These are phyloP conservation scores for Mortierella sp. DNA, from an alignment of 371 early-diverging fungal genomes.

Conservation along the genomic window DNA sequence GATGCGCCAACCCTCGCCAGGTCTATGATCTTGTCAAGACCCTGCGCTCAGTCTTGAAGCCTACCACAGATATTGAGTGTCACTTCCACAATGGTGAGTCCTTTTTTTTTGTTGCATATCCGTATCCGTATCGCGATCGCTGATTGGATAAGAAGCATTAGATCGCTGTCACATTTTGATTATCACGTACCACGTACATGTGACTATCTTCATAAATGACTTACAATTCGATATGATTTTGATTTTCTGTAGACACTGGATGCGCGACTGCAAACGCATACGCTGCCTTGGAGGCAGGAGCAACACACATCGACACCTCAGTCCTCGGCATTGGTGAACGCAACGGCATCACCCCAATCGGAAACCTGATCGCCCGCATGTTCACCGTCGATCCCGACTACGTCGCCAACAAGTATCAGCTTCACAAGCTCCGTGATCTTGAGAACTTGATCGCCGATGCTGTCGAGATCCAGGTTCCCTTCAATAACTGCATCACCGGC, in stretches of 20 bases:
- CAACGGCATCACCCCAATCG: slow-evolving; percentile 96
- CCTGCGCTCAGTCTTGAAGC: slow-evolving; percentile 86
- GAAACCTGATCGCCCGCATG: slow-evolving; percentile 94
- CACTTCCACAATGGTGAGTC: slow-evolving; percentile 91
- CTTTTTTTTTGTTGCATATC: background rate
- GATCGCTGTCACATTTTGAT: slow-evolving; percentile 20
- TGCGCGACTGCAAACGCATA: slow-evolving; percentile 98
- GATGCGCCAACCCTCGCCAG: slow-evolving; percentile 97
- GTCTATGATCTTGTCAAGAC: slow-evolving; percentile 97
- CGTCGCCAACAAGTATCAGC: slow-evolving; percentile 91
- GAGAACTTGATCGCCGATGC: slow-evolving; percentile 96
- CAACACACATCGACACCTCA: slow-evolving; percentile 97
- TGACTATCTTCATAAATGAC: background rate
- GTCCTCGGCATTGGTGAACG: slow-evolving; percentile 98
- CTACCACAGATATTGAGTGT: slow-evolving; percentile 95
- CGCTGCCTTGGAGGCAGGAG: slow-evolving; percentile 95
- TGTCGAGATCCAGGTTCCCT: slow-evolving; percentile 95
- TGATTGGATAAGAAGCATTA: slow-evolving; percentile 3
- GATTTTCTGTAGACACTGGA: slow-evolving; percentile 80
- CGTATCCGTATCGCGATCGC: slow-evolving; percentile 3
- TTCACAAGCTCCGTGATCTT: slow-evolving; percentile 90
- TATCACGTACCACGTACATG: background rate
- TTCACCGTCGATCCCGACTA: slow-evolving; percentile 91
- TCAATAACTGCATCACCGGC: slow-evolving; percentile 98
- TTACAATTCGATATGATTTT: background rate